Conservation (phyloP, 345 rosid species). For the Boechera divaricarpa region DNA sequence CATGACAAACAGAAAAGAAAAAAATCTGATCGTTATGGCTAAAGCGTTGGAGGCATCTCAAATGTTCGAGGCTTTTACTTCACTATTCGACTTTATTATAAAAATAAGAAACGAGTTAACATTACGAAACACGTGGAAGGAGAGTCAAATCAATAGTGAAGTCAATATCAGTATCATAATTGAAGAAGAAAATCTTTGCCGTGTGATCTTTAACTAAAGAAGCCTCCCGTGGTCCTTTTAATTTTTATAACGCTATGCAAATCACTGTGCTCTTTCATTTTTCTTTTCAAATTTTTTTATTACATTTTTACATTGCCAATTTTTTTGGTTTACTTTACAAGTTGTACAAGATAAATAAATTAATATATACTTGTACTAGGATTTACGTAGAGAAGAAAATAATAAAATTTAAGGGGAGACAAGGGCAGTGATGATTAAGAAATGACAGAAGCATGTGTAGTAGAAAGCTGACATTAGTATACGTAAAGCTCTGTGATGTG, state of each 20-base stretch:
- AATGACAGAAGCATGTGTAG: slow-evolving; percentile 26
- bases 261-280: slow-evolving; percentile 12
- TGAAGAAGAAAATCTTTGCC: slow-evolving; percentile 47
- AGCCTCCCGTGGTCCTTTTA: slow-evolving; percentile 31
- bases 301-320: slow-evolving; percentile 9
- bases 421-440: slow-evolving; percentile 42
- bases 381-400: slow-evolving; percentile 6
- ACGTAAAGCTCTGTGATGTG: slow-evolving; percentile 40
- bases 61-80: slow-evolving; percentile 31
- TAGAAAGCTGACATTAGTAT: slow-evolving; percentile 41
- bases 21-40: slow-evolving; percentile 16
- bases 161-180: slow-evolving; percentile 48
- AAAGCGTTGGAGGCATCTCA: slow-evolving; percentile 21
- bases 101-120: not conserved
- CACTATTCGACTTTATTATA: not conserved
- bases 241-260: not conserved
- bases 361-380: slow-evolving; percentile 39
- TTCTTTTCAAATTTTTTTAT: not conserved
- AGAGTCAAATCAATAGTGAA: slow-evolving; percentile 40
- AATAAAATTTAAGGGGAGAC: slow-evolving; percentile 31
- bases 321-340: not conserved
- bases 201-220: slow-evolving; percentile 42
- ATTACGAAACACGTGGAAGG: slow-evolving; percentile 24
- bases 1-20: slow-evolving; percentile 25
- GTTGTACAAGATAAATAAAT: slow-evolving; percentile 18